A percentile compares a stretch with the other conserved stretches of the same genome.
phyloP scores from a whole-genome alignment of 306 rosid genomes.

The Herpetospermum pedunculosum region DNA sequence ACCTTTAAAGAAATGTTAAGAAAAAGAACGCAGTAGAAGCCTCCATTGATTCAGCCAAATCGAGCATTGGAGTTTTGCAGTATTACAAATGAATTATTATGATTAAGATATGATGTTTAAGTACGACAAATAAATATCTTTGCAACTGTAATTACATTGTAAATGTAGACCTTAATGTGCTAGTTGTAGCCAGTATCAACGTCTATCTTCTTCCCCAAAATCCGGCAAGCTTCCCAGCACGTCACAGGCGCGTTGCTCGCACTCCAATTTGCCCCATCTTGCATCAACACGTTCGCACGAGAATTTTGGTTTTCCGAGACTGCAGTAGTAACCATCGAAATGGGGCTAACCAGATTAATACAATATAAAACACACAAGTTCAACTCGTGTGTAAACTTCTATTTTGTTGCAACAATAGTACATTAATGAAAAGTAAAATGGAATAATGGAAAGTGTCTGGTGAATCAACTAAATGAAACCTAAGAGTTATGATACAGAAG shows the following conservation, averaged over 20 bases:
- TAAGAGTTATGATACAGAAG: neutral
- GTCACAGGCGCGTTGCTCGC: constrained; percentile 63
- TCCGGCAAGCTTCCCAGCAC: constrained; percentile 34
- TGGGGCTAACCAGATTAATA: neutral
- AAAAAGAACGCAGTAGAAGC: no score
- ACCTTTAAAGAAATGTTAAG: neutral
- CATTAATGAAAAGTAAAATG: neutral
- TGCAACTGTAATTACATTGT: neutral
- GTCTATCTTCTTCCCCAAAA: constrained; percentile 21
- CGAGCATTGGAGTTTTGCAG: neutral
- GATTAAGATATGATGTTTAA: neutral
- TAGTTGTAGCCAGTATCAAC: neutral
- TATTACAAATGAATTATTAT: neutral
- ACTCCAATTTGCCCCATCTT: constrained; percentile 91
- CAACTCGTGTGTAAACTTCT: neutral
- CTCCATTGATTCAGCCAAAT: neutral
- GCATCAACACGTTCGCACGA: constrained; percentile 82
- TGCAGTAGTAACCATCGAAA: constrained; percentile 17
- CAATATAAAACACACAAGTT: neutral
- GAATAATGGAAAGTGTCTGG: neutral
- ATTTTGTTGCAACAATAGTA: neutral
- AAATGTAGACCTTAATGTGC: neutral
- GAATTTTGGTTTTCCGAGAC: constrained; percentile 63
- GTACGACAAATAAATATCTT: neutral
- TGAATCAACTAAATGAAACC: neutral